Evolutionary conservation across 805 yeast genomes (phyloP), one percentile per base, ranked within the genome.

Genomic region (Babjeviella inositovora): DNA sequence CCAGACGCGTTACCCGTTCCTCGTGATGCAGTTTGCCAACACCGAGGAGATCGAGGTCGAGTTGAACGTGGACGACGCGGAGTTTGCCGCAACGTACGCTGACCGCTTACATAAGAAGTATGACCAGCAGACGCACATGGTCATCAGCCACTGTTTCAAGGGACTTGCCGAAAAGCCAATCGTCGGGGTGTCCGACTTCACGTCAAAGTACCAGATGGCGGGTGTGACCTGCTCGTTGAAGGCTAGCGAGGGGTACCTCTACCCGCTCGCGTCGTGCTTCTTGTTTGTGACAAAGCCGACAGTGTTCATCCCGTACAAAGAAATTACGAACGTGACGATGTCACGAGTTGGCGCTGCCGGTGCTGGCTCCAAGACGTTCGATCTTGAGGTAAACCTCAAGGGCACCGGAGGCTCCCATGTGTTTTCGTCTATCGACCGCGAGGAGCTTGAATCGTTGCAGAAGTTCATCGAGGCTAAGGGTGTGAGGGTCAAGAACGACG

Each of bases 231-330:
- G 97, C 51, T 81, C 96, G 5, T 65, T 81, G 36, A 90, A 87
- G 48, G 97, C 97, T 1, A 76, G 80, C 23, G 97, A 90, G 54
- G 97, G 98, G 14, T 77, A 84, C 37, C 52, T 90, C 29, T 90
- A 80, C 47, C 82, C 93, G n/a, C 62, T 90, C 28, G 98, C 90
- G 33, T 79, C 81, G 49, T 79, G 93, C 26, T 68, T 90, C 41
- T 52, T 90, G 31, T 87, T 90, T 43, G 74, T 87, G 22, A 84
- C 95, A 13, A 90, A 90, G 45, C 95, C 98, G 21, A 84, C 96
- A 0, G 69, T 90, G 19, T 79, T 79, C 45, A 79, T 90, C 32
- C 93, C 96, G 27, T 77, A 69, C 45, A 56, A 77, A 1, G 97
- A 90, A 37, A 67, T 90, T 18, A 57, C 72, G 24, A 63, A 60